Percentiles rank a stretch among this genome's conserved stretches.
Evolutionary conservation across 306 rosid genomes (phyloP).

Genomic region (Quercus aquifolioides): DNA sequence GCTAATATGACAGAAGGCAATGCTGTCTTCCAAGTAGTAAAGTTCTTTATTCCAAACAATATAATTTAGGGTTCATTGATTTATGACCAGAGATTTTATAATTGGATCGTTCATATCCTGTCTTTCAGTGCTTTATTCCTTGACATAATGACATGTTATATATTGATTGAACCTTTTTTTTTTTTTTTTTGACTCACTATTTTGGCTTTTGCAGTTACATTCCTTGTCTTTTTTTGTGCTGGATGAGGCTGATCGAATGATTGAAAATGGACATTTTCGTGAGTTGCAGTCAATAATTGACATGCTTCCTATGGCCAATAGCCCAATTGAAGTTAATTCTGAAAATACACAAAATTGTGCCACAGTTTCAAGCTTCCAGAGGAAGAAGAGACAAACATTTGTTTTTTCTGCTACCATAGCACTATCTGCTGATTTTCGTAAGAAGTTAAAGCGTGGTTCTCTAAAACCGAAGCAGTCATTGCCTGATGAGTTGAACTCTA

Average conservation of each 20-base stretch:
- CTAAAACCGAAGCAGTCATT: slow-evolving; percentile 50
- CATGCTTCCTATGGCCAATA: slow-evolving; percentile 71
- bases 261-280: slow-evolving; percentile 84
- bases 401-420: slow-evolving; percentile 95
- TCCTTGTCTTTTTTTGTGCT: slow-evolving; percentile 88
- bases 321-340: slow-evolving; percentile 36
- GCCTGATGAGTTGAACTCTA: slow-evolving; percentile 69
- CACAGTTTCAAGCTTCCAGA: slow-evolving; percentile 60
- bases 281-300: slow-evolving; percentile 92
- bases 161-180: neutral
- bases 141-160: neutral
- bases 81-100: neutral
- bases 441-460: slow-evolving; percentile 76
- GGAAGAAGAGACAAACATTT: slow-evolving; percentile 94
- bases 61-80: neutral
- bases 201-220: slow-evolving; percentile 71
- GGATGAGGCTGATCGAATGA: slow-evolving; percentile 98
- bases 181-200: slow-evolving; percentile 11
- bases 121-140: neutral
- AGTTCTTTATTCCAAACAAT: neutral
- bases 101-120: neutral
- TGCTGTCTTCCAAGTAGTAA: neutral
- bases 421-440: slow-evolving; percentile 85
- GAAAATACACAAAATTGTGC: slow-evolving; percentile 40
- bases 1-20: neutral